A percentile compares a stretch with the other conserved stretches of the same genome.
phyloP scores from a whole-genome alignment of 1,284 basidiomycete species.

The Xanthoconium separans region DNA sequence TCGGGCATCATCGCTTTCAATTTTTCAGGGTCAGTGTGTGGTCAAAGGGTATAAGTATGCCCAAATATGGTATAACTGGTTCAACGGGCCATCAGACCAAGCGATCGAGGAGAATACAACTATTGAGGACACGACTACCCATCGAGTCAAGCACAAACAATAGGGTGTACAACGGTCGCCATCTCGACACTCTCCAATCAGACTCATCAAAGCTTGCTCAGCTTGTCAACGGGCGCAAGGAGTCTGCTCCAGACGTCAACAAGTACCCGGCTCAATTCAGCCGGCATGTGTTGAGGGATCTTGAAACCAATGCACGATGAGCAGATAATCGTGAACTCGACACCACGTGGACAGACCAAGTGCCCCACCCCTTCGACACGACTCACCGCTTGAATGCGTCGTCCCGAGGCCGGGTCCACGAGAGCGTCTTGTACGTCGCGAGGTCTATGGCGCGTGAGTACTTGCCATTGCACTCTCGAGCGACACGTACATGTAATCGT shows the following conservation, averaged over 20 bases:
- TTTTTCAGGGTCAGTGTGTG: too few relatives aligned
- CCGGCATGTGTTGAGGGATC: constrained; percentile 29
- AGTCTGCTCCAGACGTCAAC: constrained; percentile 21
- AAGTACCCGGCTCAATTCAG: constrained; percentile 18
- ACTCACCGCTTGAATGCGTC: constrained; percentile 41
- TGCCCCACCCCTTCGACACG: constrained; percentile 46
- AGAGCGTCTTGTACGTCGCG: constrained; percentile 45
- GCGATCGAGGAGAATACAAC: too few relatives aligned
- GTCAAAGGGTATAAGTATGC: too few relatives aligned
- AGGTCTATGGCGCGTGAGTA: constrained; percentile 31
- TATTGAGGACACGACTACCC: too few relatives aligned
- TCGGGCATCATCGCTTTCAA: too few relatives aligned
- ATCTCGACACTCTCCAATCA: too few relatives aligned
- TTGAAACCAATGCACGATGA: constrained; percentile 3
- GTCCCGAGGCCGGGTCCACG: constrained; percentile 42
- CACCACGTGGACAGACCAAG: constrained; percentile 36
- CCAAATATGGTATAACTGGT: too few relatives aligned
- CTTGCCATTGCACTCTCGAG: background rate
- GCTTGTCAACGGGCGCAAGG: background rate
- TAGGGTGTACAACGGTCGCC: too few relatives aligned
- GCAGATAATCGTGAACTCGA: background rate
- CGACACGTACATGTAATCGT: constrained; percentile 48
- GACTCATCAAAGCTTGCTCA: constrained; percentile 18
- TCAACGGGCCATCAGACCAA: too few relatives aligned
- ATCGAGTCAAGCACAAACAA: too few relatives aligned